Evolutionary conservation across 345 rosid genomes (phyloP).

Genomic region (Combretum micranthum): DNA sequence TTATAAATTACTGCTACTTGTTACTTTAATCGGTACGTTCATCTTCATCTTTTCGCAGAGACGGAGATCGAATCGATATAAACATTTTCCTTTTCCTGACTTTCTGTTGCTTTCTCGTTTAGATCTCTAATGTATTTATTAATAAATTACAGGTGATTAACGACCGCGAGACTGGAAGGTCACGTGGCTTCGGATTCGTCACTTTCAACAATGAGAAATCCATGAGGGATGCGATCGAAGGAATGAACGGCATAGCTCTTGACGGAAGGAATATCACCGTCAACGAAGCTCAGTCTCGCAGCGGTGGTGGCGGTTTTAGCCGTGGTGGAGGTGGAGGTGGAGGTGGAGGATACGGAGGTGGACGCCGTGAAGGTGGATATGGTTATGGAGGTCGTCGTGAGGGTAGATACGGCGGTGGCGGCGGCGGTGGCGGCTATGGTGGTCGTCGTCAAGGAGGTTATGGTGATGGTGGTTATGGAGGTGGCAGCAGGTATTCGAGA

Average conservation of each 20-base stretch:
- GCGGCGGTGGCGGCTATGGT: constrained; percentile 25
- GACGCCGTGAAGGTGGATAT: constrained; percentile 30
- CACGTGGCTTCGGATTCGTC: constrained; percentile 78
- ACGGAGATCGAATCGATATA: constrained; percentile 51
- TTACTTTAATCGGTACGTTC: constrained; percentile 75
- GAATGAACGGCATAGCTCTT: constrained; percentile 79
- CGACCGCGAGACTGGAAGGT: constrained; percentile 85
- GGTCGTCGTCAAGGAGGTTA: constrained; percentile 34
- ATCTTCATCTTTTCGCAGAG: constrained; percentile 57
- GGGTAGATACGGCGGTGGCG: constrained; percentile 32
- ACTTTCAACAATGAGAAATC: constrained; percentile 71
- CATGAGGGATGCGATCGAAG: constrained; percentile 81
- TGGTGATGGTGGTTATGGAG: constrained; percentile 27
- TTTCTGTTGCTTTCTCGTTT: too few relatives aligned
- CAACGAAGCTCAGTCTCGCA: constrained; percentile 78
- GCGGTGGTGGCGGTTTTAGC: constrained; percentile 41
- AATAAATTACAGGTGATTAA: constrained; percentile 42
- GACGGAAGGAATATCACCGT: constrained; percentile 81
- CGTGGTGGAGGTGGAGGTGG: constrained; percentile 38
- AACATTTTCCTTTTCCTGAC: not conserved
- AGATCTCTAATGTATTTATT: not conserved
- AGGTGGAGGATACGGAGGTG: constrained; percentile 35
- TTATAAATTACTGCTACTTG: constrained; percentile 35
- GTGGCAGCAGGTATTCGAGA: constrained; percentile 40
- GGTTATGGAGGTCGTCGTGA: constrained; percentile 16